These are phyloP conservation scores for Globisporangium paddicum DNA, from an alignment of 352 stramenopile species.

Conservation along the genomic window DNA sequence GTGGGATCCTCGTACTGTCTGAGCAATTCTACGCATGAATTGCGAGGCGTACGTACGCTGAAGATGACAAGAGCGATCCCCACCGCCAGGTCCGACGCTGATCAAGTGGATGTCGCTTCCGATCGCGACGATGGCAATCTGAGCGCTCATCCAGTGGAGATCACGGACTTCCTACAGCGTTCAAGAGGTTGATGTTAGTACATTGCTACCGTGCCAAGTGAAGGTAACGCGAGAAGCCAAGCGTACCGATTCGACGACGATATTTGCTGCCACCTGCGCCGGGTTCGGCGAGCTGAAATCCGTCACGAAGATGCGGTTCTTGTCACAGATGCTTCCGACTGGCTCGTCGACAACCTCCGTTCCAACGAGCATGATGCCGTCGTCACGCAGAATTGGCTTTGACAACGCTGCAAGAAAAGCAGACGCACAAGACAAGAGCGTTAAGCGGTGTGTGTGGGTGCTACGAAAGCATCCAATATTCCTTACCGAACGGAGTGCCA, in stretches of 20 bases:
- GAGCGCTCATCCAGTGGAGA: slow-evolving; percentile 52
- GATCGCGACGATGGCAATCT: slow-evolving; percentile 49
- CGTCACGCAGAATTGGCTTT: slow-evolving; percentile 72
- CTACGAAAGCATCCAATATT: background rate
- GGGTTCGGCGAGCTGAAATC: slow-evolving; percentile 30
- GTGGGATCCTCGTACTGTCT: background rate
- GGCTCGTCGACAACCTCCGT: slow-evolving; percentile 31
- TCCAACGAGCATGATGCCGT: slow-evolving; percentile 66
- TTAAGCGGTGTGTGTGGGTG: background rate
- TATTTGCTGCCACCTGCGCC: slow-evolving; percentile 21
- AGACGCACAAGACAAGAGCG: background rate
- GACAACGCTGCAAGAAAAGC: slow-evolving; percentile 38
- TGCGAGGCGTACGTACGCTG: slow-evolving; percentile 17
- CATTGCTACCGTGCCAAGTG: background rate
- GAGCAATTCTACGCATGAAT: background rate
- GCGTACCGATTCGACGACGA: slow-evolving; percentile 41
- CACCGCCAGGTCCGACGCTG: slow-evolving; percentile 20
- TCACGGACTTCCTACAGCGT: slow-evolving; percentile 59
- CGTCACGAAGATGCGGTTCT: slow-evolving; percentile 64
- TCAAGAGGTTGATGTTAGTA: background rate
- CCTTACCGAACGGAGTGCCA: slow-evolving; percentile 34
- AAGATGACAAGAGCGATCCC: slow-evolving; percentile 24
- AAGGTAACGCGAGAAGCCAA: background rate
- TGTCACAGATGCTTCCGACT: background rate
- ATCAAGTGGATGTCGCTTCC: slow-evolving; percentile 72